Evolutionary conservation across 2,329 filamentous ascomycete species (phyloP).

Genomic region (Macrophomina phaseolina): DNA sequence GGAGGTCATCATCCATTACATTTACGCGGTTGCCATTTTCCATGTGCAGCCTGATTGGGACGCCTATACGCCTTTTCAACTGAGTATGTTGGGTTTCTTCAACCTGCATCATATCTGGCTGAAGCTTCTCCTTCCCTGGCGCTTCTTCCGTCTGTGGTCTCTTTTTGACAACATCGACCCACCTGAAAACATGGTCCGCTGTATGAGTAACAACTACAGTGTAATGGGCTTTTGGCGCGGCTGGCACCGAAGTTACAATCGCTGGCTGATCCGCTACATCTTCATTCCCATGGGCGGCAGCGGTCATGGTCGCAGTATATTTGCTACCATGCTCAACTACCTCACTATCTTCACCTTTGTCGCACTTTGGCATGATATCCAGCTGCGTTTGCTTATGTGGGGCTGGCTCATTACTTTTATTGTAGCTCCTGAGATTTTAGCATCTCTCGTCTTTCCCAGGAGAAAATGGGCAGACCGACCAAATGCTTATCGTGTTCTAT

Average conservation of each 20-base stretch:
- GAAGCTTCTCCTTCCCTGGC: slow-evolving; percentile 94
- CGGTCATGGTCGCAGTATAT: slow-evolving; percentile 57
- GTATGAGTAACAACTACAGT: slow-evolving; percentile 93
- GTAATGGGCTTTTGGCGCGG: slow-evolving; percentile 91
- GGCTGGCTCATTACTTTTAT: slow-evolving; percentile 96
- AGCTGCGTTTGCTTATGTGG: slow-evolving; percentile 89
- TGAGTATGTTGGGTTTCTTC: slow-evolving; percentile 91
- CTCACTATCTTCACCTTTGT: slow-evolving; percentile 93
- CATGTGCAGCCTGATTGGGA: slow-evolving; percentile 80
- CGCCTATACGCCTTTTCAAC: slow-evolving; percentile 82
- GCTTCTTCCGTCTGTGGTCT: slow-evolving; percentile 98
- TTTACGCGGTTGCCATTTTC: slow-evolving; percentile 92
- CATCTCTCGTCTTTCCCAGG: slow-evolving; percentile 72
- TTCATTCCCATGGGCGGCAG: slow-evolving; percentile 88
- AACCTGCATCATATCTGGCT: slow-evolving; percentile 98
- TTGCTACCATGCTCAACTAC: slow-evolving; percentile 79
- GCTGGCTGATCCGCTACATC: slow-evolving; percentile 92
- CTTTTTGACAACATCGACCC: slow-evolving; percentile 90
- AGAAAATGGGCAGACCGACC: slow-evolving; percentile 72
- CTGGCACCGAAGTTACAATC: slow-evolving; percentile 95
- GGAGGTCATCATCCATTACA: slow-evolving; percentile 84
- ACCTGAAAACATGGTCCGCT: slow-evolving; percentile 97
- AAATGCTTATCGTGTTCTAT: slow-evolving; percentile 77
- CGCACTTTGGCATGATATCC: slow-evolving; percentile 96
- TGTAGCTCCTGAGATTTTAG: slow-evolving; percentile 85